Evolutionary conservation across 805 yeast genomes (phyloP), one percentile per base, ranked within the genome.

Genomic region (Starmera caribaea): DNA sequence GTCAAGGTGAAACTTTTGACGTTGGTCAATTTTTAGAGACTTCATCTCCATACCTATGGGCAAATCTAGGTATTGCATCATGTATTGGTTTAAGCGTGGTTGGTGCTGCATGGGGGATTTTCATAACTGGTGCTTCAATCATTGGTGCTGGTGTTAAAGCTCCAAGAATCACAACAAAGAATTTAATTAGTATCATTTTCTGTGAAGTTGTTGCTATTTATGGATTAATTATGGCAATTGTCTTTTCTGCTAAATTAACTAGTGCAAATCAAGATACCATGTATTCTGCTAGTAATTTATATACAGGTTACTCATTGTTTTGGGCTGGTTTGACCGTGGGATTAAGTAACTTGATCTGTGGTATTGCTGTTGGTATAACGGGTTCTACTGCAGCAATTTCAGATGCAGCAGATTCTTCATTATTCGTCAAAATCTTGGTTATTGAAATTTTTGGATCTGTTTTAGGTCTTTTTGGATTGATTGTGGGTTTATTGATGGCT

Each of bases 71-170:
- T 40, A 87, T 92, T 46, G 81, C 84, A 13, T 65, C 79, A 38
- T 90, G 98, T 65, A 88, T 94, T 50, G 97, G 97, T 12, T 73
- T 92, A 43, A 81, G 94, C 37, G 97, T 92, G 13, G 81, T 89
- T 33, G 98, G 98, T 32, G 98, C 98, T 13, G 97, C 97, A 5
- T 92, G 98, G 98, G 98, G 98, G 47, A 92, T 92, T 50, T 92
- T 90, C 61, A 75, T 92, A 45, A 90, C 97, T 2, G 98, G 98
- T 32, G 72, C 96, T 1, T 79, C 96, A 26, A 85, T 92, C 51
- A 66, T 92, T 45, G 98, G 98, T 52, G 98, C 98, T 3, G 98
- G 98, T 69, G 97, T 92, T 44, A 85, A 85, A 62, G 92, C 96
- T 12, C 98, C 98, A 38, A 73, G 97, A 59, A 94, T 92, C 58